These are phyloP conservation scores for Nigrospora osmanthi DNA, from an alignment of 2,329 filamentous ascomycete species.

Conservation along the genomic window DNA sequence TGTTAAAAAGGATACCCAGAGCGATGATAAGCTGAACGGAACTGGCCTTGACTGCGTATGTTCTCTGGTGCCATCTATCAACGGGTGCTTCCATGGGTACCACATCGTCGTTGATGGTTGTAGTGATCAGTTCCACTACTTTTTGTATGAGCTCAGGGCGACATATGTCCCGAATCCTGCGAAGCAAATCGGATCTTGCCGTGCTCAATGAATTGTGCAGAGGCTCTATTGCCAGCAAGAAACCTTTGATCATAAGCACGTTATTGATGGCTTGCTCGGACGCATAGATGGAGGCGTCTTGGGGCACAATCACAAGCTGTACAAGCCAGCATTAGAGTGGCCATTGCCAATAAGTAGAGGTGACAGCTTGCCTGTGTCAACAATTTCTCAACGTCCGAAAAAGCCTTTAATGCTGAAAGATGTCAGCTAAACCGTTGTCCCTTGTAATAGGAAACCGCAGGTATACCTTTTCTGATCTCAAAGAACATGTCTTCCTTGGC, in stretches of 20 bases:
- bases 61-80: slow-evolving; percentile 81
- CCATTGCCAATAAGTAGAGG: neutral
- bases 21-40: too few relatives aligned
- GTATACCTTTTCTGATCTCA: slow-evolving; percentile 59
- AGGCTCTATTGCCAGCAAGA: slow-evolving; percentile 59
- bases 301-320: slow-evolving; percentile 70
- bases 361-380: slow-evolving; percentile 54
- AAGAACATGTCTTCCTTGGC: slow-evolving; percentile 81
- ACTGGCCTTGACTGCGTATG: slow-evolving; percentile 73
- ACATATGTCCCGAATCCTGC: slow-evolving; percentile 64
- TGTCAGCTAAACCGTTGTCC: slow-evolving; percentile 8
- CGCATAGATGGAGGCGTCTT: slow-evolving; percentile 54
- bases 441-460: neutral
- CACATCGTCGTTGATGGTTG: slow-evolving; percentile 73
- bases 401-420: slow-evolving; percentile 57
- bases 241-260: slow-evolving; percentile 79
- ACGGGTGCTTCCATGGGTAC: slow-evolving; percentile 70
- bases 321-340: too few relatives aligned
- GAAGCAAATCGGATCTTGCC: slow-evolving; percentile 55
- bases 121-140: slow-evolving; percentile 57
- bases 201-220: slow-evolving; percentile 61
- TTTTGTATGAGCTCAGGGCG: slow-evolving; percentile 50
- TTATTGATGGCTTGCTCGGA: slow-evolving; percentile 81
- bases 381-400: slow-evolving; percentile 72
- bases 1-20: slow-evolving; percentile 9